Base-by-base conservation (phyloP, 108 stramenopile species). In the Nannochloropsis oceanica region DNA sequence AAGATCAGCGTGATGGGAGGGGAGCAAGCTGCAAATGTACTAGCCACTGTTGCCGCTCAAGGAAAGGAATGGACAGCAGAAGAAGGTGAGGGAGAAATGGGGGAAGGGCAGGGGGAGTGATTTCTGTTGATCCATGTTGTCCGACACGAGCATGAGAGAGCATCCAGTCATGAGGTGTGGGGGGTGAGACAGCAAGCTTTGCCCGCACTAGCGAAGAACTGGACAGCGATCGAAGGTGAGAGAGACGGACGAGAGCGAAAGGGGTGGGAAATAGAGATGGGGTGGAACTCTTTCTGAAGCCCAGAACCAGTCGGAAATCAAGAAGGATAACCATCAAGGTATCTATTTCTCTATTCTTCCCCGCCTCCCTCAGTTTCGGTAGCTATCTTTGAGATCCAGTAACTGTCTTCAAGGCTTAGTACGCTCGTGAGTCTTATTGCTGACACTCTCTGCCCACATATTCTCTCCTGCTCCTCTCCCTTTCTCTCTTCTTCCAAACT, bases 1-100 rank as follows among this genome's bases (percentile, higher is more conserved):
- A 91, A 92, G 43, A 97, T 96, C 84, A 91, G 92, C 25, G 98
- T 99, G 44, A 99, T 99, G 98, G 98, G 98, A 20, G 98, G 96
- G 27, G 95, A 95, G 83, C 98, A 99, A 89, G 98, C 98, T 25
- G 96, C 96, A 7, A 95, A 93, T 80, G 98, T 99, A 1, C 88
- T 99, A 85, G 94, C 96, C 13, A 97, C 96, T 82, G 94, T 99
- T 2, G 92, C 94, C 90, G 89, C 89, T 20, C 50, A 85, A 14
- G 94, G 93, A 0, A 92, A 93, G 83, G 90, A 88, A 13, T 94
- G 95, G 90, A 81, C 89, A 0, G 86, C 85, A 44, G 90, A 93
- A 25, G 85, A 92, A 43, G 94, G 95, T 86, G 89, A 89, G 24
- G 93, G 93, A 80, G 93, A 93, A 83, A 73, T 2, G 22, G 8